Conservation (phyloP, 2,329 filamentous ascomycete genomes). For the Septoria petroselini region DNA sequence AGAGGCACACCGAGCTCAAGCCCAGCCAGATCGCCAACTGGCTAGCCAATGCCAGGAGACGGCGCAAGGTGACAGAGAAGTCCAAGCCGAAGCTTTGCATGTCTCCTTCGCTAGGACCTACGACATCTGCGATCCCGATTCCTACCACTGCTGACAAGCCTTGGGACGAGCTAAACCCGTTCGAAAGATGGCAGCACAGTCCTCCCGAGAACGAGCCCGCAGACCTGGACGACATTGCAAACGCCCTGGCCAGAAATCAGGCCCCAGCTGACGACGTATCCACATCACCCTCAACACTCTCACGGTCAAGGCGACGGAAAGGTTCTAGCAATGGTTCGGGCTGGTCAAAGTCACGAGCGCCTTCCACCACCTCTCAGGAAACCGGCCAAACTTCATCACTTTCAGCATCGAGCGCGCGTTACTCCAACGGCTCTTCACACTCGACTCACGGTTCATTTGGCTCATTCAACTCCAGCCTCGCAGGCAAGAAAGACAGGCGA, state of each 20-base stretch:
- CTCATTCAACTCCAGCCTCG: constrained; percentile 46
- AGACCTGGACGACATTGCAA: constrained; percentile 60
- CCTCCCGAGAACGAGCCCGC: constrained; percentile 69
- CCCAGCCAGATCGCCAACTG: constrained; percentile 85
- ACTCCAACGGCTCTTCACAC: constrained; percentile 55
- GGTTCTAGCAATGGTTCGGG: constrained; percentile 51
- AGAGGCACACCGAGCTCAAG: constrained; percentile 74
- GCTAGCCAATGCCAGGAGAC: constrained; percentile 83
- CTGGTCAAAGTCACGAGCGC: constrained; percentile 48
- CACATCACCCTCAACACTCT: constrained; percentile 32
- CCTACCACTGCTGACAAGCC: constrained; percentile 49
- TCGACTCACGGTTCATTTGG: constrained; percentile 56
- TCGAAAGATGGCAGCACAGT: constrained; percentile 67
- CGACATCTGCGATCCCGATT: constrained; percentile 68
- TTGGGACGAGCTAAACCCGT: constrained; percentile 55
- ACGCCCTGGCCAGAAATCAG: constrained; percentile 51
- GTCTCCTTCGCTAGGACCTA: constrained; percentile 65
- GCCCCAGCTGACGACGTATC: constrained; percentile 30
- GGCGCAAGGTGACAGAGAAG: constrained; percentile 66
- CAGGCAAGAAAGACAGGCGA: constrained; percentile 57
- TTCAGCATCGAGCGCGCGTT: constrained; percentile 47
- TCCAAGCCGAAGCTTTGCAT: constrained; percentile 39
- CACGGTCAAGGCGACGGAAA: constrained; percentile 40
- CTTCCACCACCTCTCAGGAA: constrained; percentile 53
- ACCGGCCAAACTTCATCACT: constrained; percentile 30